phyloP scores from a whole-genome alignment of 164 flowering plant genomes.

The Piper longum region DNA sequence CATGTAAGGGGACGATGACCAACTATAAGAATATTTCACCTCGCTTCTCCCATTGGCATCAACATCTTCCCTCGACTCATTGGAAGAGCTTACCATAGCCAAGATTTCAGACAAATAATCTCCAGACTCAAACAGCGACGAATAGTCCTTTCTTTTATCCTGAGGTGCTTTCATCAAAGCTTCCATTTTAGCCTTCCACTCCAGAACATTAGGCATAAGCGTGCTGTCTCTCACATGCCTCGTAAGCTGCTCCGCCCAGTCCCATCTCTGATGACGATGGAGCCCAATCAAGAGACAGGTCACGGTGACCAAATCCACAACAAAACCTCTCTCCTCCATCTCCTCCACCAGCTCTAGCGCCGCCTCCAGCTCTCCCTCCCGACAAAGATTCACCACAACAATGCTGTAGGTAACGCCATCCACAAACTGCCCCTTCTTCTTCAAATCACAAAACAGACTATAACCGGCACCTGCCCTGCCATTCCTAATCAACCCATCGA shows the following conservation, averaged over 20 bases:
- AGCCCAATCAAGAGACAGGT: slow-evolving; percentile 60
- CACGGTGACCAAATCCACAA: slow-evolving; percentile 69
- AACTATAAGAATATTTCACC: slow-evolving; percentile 11
- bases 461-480: slow-evolving; percentile 76
- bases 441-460: slow-evolving; percentile 65
- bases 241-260: slow-evolving; percentile 58
- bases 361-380: slow-evolving; percentile 50
- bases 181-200: slow-evolving; percentile 65
- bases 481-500: slow-evolving; percentile 72
- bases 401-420: slow-evolving; percentile 77
- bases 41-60: slow-evolving; percentile 13
- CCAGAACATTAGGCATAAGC: slow-evolving; percentile 41
- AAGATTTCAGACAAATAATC: slow-evolving; percentile 40
- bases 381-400: slow-evolving; percentile 52
- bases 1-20: slow-evolving; percentile 88
- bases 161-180: slow-evolving; percentile 36
- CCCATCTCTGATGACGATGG: slow-evolving; percentile 64
- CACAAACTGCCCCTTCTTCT: slow-evolving; percentile 77
- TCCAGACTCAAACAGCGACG: slow-evolving; percentile 52
- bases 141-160: slow-evolving; percentile 43
- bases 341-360: slow-evolving; percentile 67
- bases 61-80: slow-evolving; percentile 2
- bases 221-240: slow-evolving; percentile 59
- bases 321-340: slow-evolving; percentile 78
- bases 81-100: slow-evolving; percentile 16